phyloP scores from a whole-genome alignment of 805 yeast genomes.

The Hanseniaspora vineae region DNA sequence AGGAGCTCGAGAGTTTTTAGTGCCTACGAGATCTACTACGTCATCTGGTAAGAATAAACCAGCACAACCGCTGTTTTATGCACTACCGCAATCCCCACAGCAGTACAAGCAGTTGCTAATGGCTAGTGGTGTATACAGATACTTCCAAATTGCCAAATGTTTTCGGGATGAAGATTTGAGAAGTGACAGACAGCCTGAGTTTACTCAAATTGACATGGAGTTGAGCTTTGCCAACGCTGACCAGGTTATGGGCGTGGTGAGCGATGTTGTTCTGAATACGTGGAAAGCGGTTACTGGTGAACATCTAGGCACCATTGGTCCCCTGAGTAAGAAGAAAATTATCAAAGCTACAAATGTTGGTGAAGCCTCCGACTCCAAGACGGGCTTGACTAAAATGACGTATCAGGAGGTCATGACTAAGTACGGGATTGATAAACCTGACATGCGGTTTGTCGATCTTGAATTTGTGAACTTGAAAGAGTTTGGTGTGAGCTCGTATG shows the following conservation, averaged over 20 bases:
- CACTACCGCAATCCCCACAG: constrained; percentile 95
- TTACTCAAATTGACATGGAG: constrained; percentile 93
- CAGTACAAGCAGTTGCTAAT: constrained; percentile 90
- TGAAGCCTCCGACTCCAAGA: too few species aligned
- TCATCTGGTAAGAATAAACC: constrained; percentile 8
- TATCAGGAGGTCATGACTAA: constrained; percentile 57
- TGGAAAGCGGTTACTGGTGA: constrained; percentile 36
- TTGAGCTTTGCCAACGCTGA: constrained; percentile 66
- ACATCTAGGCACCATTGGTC: constrained; percentile 20
- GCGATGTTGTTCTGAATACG: constrained; percentile 36
- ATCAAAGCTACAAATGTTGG: constrained; percentile 8
- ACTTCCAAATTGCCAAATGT: constrained; percentile 87
- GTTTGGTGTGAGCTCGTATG: constrained; percentile 23
- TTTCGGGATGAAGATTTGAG: constrained; percentile 94
- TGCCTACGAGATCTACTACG: constrained; percentile 61
- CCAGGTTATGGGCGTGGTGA: constrained; percentile 57
- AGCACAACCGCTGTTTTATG: constrained; percentile 41
- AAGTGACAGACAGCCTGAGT: constrained; percentile 93
- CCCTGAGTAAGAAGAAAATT: constrained; percentile 9
- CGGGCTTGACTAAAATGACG: constrained; percentile 32
- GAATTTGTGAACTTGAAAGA: constrained; percentile 36
- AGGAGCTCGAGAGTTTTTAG: constrained; percentile 92
- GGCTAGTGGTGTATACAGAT: constrained; percentile 82
- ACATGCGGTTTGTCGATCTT: constrained; percentile 49
- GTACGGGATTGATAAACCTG: constrained; percentile 94